Conservation (phyloP, 805 yeast genomes). For the Pichia cephalocereana region DNA sequence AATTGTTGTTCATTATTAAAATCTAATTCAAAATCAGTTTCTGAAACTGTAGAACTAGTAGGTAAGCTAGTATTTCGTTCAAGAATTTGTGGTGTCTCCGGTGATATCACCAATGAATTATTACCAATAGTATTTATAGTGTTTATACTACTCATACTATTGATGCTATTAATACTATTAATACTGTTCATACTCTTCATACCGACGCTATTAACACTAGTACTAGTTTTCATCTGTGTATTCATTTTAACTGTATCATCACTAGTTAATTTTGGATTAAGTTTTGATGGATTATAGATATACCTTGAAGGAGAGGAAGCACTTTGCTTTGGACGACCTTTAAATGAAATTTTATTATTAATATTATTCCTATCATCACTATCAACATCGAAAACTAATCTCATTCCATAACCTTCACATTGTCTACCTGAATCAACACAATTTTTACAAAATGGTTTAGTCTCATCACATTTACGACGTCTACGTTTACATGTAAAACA, state of each 20-base stretch:
- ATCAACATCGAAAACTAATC: conserved; percentile 42
- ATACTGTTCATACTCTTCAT: not conserved
- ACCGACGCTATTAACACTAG: not conserved
- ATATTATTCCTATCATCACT: conserved; percentile 28
- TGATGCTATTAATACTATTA: not conserved
- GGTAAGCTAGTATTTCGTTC: not conserved
- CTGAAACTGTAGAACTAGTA: not conserved
- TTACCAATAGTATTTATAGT: not conserved
- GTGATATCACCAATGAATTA: not conserved
- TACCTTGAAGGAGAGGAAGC: not conserved
- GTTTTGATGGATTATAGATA: not conserved
- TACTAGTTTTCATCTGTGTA: not conserved
- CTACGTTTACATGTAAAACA: conserved; percentile 51
- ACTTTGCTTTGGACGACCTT: conserved; percentile 32
- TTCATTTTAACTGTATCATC: not conserved
- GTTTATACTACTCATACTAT: not conserved
- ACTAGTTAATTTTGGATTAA: not conserved
- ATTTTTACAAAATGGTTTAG: conserved; percentile 41
- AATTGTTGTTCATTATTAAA: conserved; percentile 20
- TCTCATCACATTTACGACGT: conserved; percentile 49
- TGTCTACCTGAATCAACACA: conserved; percentile 34
- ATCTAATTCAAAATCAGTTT: conserved; percentile 9
- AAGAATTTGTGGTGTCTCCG: too few relatives aligned
- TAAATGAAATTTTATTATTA: conserved; percentile 28
- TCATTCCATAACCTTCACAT: conserved; percentile 44